These are phyloP conservation scores for Graphilbum fragrans DNA, from an alignment of 2,329 filamentous ascomycete genomes.

Conservation along the genomic window DNA sequence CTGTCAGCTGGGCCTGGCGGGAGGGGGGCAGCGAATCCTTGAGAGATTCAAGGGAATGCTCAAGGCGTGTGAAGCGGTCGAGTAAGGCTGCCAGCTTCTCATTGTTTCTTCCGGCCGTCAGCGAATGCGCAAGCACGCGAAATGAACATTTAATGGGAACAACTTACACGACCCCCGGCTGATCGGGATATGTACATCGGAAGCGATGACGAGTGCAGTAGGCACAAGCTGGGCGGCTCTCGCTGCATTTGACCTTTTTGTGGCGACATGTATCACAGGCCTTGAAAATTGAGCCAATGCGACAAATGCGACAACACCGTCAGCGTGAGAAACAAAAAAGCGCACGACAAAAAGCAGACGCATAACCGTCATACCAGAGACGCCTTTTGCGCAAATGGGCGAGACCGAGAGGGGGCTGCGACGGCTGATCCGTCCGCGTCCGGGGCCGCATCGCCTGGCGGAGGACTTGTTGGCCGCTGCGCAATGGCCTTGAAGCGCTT, in stretches of 20 bases:
- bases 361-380: neutral
- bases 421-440: too few relatives aligned
- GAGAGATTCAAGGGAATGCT: neutral
- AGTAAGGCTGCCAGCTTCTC: neutral
- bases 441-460: too few relatives aligned
- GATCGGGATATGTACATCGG: neutral
- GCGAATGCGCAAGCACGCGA: neutral
- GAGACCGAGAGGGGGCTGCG: too few relatives aligned
- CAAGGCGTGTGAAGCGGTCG: neutral
- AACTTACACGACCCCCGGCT: neutral
- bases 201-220: slow-evolving; percentile 1
- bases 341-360: too few relatives aligned
- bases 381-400: neutral
- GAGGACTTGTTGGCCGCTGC: neutral
- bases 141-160: neutral
- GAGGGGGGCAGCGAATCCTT: neutral
- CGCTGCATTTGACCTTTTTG: slow-evolving; percentile 2
- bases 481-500: neutral
- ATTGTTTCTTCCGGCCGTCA: neutral
- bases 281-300: too few relatives aligned
- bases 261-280: slow-evolving; percentile 1
- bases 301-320: too few relatives aligned
- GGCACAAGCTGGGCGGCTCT: neutral
- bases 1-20: neutral
- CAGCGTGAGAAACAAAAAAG: too few relatives aligned